phyloP scores from a whole-genome alignment of 768 basidiomycete species.

The Boletus sp. region DNA sequence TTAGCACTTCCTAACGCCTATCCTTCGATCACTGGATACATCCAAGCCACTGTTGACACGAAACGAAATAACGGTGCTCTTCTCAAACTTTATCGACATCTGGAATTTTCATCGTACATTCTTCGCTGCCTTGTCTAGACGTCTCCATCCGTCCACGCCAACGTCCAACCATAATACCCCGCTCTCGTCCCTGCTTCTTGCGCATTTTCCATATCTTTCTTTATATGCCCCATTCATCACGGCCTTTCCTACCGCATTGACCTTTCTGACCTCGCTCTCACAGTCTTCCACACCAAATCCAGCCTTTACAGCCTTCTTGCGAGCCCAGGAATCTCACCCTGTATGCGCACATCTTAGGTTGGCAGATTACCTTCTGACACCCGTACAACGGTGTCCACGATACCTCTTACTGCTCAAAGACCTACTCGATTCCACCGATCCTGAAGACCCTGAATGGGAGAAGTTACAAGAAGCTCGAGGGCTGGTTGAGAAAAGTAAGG shows the following conservation, averaged over 20 bases:
- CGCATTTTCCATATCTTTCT: constrained; percentile 86
- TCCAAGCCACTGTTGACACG: constrained; percentile 66
- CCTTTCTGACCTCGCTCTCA: constrained; percentile 54
- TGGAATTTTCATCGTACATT: constrained; percentile 85
- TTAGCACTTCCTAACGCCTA: constrained; percentile 79
- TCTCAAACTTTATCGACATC: constrained; percentile 88
- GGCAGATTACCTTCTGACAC: constrained; percentile 81
- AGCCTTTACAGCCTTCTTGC: constrained; percentile 61
- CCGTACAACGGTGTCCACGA: constrained; percentile 85
- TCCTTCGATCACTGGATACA: constrained; percentile 71
- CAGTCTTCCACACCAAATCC: constrained; percentile 38
- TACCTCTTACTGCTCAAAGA: constrained; percentile 84
- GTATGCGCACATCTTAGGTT: constrained; percentile 72
- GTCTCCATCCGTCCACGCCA: constrained; percentile 28
- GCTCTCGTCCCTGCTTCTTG: constrained; percentile 59
- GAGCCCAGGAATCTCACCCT: constrained; percentile 62
- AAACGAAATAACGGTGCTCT: constrained; percentile 65
- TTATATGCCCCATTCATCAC: constrained; percentile 85
- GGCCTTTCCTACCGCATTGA: constrained; percentile 64
- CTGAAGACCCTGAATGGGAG: constrained; percentile 63
- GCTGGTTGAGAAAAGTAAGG: constrained; percentile 72
- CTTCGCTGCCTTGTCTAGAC: constrained; percentile 53
- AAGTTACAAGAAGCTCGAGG: constrained; percentile 57
- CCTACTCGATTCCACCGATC: constrained; percentile 62
- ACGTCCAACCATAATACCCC: constrained; percentile 34